Evolutionary conservation across 805 yeast genomes (phyloP).

Genomic region (Millerozyma miso): DNA sequence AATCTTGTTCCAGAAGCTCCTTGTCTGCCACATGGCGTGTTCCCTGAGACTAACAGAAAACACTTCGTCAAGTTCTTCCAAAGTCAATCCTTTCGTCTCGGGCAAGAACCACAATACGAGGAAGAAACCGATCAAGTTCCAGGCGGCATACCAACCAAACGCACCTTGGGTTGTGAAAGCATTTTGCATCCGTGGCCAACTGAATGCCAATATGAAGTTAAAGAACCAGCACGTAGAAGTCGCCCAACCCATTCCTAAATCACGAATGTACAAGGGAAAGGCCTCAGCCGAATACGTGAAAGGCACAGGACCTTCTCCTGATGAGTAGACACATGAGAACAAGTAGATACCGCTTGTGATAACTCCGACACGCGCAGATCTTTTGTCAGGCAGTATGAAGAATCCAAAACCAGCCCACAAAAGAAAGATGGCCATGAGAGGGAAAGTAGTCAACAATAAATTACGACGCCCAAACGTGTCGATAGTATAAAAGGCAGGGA

Average conservation of each 20-base stretch:
- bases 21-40: constrained; percentile 46
- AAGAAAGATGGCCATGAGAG: constrained; percentile 57
- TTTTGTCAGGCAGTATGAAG: constrained; percentile 45
- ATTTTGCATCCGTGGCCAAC: constrained; percentile 70
- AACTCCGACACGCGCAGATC: constrained; percentile 47
- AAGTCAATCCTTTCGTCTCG: constrained; percentile 62
- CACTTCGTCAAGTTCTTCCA: constrained; percentile 74
- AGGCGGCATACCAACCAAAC: constrained; percentile 83
- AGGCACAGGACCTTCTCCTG: constrained; percentile 88
- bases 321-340: constrained; percentile 68
- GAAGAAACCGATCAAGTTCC: constrained; percentile 71
- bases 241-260: constrained; percentile 75
- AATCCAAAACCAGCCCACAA: constrained; percentile 67
- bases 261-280: constrained; percentile 74
- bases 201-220: constrained; percentile 64
- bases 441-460: constrained; percentile 55
- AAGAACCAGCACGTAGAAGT: constrained; percentile 74
- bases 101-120: constrained; percentile 68
- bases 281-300: constrained; percentile 84
- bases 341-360: constrained; percentile 72
- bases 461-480: constrained; percentile 74
- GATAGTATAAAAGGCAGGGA: constrained; percentile 78
- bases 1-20: constrained; percentile 36
- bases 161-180: constrained; percentile 80
- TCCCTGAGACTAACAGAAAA: constrained; percentile 55